Percentiles rank a stretch among this genome's conserved stretches.
These are phyloP conservation scores for Colletotrichum sp. DNA, from an alignment of 2,329 filamentous ascomycete genomes.

Conservation along the genomic window DNA sequence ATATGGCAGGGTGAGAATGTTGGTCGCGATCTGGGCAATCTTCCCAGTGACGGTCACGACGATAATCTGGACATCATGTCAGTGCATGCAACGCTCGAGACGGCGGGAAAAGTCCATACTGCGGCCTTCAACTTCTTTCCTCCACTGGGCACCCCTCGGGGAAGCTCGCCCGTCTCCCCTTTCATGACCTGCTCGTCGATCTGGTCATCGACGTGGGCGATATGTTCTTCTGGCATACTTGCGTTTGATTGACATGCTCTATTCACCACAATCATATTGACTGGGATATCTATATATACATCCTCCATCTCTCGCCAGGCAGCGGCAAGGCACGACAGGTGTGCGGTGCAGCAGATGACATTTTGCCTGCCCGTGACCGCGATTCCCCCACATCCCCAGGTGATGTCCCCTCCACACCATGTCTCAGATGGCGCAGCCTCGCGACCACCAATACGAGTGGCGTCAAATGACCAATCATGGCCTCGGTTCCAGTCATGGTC, in stretches of 20 bases:
- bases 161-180: not conserved
- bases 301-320: not conserved
- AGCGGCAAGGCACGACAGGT: not conserved
- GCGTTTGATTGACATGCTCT: not conserved
- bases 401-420: constrained; percentile 3
- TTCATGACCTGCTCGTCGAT: not conserved
- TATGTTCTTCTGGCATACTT: not conserved
- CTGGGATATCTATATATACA: not conserved
- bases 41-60: constrained; percentile 6
- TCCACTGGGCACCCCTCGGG: constrained; percentile 3
- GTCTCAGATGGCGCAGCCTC: constrained; percentile 4
- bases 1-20: constrained; percentile 28
- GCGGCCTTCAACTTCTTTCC: constrained; percentile 3
- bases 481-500: not conserved
- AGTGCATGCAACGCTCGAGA: not conserved
- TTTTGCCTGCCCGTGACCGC: constrained; percentile 8
- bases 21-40: constrained; percentile 4
- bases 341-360: constrained; percentile 5
- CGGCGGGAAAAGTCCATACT: not conserved
- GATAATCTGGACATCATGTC: constrained; percentile 1
- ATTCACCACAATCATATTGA: not conserved
- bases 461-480: constrained; percentile 12
- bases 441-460: not conserved
- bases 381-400: not conserved
- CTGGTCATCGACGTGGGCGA: not conserved